Percentiles rank a stretch among this genome's conserved stretches.
These are phyloP conservation scores for Phytopythium boreale DNA, from an alignment of 352 stramenopile genomes.

Conservation along the genomic window DNA sequence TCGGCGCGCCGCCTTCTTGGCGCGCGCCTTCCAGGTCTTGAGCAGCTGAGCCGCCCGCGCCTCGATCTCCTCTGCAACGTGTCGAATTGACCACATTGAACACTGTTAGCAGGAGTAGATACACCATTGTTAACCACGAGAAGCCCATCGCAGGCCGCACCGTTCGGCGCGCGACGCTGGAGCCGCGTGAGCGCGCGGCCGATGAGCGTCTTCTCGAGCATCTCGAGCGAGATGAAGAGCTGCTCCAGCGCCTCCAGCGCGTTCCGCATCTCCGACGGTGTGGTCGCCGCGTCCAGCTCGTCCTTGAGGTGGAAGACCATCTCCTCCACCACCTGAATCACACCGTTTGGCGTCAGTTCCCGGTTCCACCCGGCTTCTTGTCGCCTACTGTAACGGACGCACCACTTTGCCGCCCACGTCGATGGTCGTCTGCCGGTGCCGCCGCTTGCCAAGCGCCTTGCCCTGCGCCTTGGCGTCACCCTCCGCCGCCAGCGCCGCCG, in stretches of 20 bases:
- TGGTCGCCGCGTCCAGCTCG: constrained; percentile 60
- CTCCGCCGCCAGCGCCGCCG: constrained; percentile 21
- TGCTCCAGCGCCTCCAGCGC: constrained; percentile 53
- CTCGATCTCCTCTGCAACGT: constrained; percentile 29
- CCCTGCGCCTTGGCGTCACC: constrained; percentile 10
- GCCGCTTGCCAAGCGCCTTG: constrained; percentile 19
- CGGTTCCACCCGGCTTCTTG: no score
- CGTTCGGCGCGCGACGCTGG: constrained; percentile 19
- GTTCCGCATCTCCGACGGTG: constrained; percentile 36
- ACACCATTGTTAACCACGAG: background rate
- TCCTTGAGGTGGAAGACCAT: constrained; percentile 58
- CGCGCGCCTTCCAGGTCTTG: constrained; percentile 57
- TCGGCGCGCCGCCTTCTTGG: constrained; percentile 65
- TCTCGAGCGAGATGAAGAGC: constrained; percentile 77
- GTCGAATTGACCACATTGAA: background rate
- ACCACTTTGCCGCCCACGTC: constrained; percentile 68
- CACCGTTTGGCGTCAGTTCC: background rate
- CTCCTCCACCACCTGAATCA: constrained; percentile 47
- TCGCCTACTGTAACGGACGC: background rate
- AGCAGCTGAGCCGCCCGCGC: constrained; percentile 38
- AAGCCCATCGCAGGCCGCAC: background rate
- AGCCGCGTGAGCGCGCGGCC: constrained; percentile 36
- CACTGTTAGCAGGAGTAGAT: background rate
- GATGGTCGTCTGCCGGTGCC: constrained; percentile 62
- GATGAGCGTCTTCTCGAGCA: constrained; percentile 72